Evolutionary conservation across 73 alveolate species (phyloP), one percentile per base, ranked within the genome.

Genomic region (Breviolum minutum): DNA sequence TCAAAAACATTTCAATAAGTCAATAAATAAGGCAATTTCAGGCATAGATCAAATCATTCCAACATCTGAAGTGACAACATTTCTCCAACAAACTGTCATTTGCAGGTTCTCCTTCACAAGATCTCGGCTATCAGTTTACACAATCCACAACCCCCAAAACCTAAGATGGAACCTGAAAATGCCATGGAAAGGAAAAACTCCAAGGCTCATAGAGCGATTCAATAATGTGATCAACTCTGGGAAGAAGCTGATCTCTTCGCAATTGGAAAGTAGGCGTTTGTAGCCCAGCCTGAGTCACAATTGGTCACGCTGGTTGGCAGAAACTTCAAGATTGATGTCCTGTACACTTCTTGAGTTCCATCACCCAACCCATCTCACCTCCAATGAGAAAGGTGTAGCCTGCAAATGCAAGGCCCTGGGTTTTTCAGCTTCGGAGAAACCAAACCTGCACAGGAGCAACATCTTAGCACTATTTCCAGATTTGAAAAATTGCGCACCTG

Each of bases 181-280:
- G 17, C 24, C 24, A 2, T 68, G 77, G 77, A 68, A 68, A 6
- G 77, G n/a, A 14, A 68, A 68, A 68, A 40, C 81, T 29, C 95
- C 88, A 29, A 40, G 96, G 63, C 12, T 32, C 90, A 27, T 92
- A 92, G 77, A 92, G 97, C 40, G 82, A 80, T 54, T 92, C 97
- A n/a, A 92, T 71, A 90, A 92, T 63, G 19, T 60, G 88, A n/a
- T 63, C 70, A 32, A 92, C 97, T 16, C 89, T 27, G 79, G 97
- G 97, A 60, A 73, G 90, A 27, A 92, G 97, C 66, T 92, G 97
- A 62, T 92, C 97, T 19, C 97, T 62, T 30, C 97, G 76, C 97
- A 92, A 63, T 24, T 92, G 97, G 66, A 92, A 92, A 79, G 97
- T 92, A 27, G 97, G 97, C 64, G 97, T 92, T 80, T 92, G 97